Base-by-base conservation (phyloP, 2,329 filamentous ascomycete genomes). In the Nigrograna mackinnonii region DNA sequence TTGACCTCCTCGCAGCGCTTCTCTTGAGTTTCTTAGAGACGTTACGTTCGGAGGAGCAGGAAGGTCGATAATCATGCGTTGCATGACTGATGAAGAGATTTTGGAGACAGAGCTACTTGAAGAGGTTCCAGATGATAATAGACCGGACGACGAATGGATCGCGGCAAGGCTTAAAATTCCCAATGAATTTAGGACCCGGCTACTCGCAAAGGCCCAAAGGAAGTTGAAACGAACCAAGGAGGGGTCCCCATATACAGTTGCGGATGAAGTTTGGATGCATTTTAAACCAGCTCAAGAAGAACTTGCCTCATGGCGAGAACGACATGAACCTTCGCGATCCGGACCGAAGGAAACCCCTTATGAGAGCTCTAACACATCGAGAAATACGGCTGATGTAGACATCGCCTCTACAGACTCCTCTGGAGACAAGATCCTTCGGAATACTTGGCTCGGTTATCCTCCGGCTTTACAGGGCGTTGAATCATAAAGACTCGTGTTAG, bases 21-120 rank as follows among this genome's bases (percentile, higher is more conserved):
- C 76, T 19, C 72, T 87, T 20, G 83, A 86, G 50, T 86, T 86
- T 41, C 70, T 86, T 4, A 73, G 72, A 33, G 70, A 76, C 7
- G 75, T 79, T 2, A 70, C 20, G 5, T n/a, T 84, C 37, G 50
- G 52, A 31, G 63, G 63, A 13, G 54, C 58, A 3, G 63, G 64
- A 4, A 67, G 63, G 40, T 74, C 73, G 4, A 64, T 72, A 43
- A 77, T 79, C 47, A 76, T 72, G 26, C 66, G 71, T 42, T 73
- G 71, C 6, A 79, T 82, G 68, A 72, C 72, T 2, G 73, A 79
- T 41, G 80, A 85, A 56, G 67, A 72, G 11, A 61, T 84, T 2
- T 62, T 84, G 11, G 60, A 72, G 31, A 71, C 70, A 0, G 58
- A 67, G 13, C 45, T 74, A 3, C 58, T 78, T 1, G 71, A 77